Percentiles rank a stretch among this genome's conserved stretches.
These are phyloP conservation scores for Rubus parviflorus DNA, from an alignment of 306 rosid species.

Conservation along the genomic window DNA sequence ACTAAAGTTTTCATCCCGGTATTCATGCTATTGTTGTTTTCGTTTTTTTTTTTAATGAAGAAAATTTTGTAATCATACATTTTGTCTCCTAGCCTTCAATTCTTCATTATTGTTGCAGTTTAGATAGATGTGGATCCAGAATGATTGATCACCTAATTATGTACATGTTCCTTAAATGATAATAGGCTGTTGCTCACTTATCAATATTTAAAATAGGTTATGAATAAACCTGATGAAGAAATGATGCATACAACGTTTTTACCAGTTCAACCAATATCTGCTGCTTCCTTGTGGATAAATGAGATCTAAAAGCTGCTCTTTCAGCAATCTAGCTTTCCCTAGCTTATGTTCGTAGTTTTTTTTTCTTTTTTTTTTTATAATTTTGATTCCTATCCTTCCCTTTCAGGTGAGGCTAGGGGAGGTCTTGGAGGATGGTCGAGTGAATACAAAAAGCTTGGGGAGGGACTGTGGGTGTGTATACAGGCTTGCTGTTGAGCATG, in stretches of 20 bases:
- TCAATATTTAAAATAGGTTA: neutral
- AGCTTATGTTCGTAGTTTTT: slow-evolving; percentile 7
- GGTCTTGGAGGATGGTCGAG: slow-evolving; percentile 44
- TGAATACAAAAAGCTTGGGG: slow-evolving; percentile 49
- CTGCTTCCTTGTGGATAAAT: neutral
- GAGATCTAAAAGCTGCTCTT: neutral
- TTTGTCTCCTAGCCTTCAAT: too few species aligned
- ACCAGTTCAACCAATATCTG: neutral
- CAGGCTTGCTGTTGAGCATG: slow-evolving; percentile 72
- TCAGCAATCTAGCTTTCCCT: neutral
- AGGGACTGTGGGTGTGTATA: slow-evolving; percentile 48
- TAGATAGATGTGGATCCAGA: too few species aligned
- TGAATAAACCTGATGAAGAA: neutral
- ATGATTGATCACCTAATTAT: neutral
- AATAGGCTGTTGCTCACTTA: neutral
- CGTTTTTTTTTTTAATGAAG: too few species aligned
- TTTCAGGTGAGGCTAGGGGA: slow-evolving; percentile 59
- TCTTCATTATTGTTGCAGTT: too few species aligned
- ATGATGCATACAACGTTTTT: neutral
- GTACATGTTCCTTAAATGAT: neutral
- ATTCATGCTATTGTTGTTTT: too few species aligned
- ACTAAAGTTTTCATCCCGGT: too few species aligned
- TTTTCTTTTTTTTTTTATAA: slow-evolving; percentile 22
- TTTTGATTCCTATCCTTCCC: slow-evolving; percentile 10
- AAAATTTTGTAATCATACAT: too few species aligned